These are phyloP conservation scores for Cornus kousa DNA, from an alignment of 148 eudicot species.

Conservation along the genomic window DNA sequence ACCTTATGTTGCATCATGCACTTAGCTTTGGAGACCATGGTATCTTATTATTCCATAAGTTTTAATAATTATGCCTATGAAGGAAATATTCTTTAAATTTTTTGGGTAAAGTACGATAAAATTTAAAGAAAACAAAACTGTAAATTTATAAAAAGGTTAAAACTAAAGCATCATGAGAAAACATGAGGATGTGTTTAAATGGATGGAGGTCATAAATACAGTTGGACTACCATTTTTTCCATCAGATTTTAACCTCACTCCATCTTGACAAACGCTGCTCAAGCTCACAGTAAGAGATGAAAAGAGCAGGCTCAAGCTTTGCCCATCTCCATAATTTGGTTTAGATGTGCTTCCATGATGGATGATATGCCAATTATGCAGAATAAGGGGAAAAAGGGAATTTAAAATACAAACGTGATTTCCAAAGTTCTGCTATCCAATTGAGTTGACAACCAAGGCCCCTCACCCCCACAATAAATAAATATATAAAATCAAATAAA, in stretches of 20 bases:
- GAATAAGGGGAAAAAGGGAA: no score
- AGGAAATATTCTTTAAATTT: no score
- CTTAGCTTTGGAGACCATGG: no score
- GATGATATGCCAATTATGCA: background rate
- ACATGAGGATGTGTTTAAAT: background rate
- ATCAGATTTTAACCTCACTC: background rate
- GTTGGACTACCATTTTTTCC: background rate
- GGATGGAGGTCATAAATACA: background rate
- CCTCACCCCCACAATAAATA: background rate
- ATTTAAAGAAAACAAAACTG: no score
- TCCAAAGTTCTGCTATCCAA: background rate
- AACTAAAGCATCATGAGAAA: no score
- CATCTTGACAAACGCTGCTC: background rate
- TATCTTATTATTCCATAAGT: no score
- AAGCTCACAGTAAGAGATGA: background rate
- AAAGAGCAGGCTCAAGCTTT: background rate
- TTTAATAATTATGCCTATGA: no score
- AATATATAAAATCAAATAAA: no score
- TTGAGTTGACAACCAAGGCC: background rate
- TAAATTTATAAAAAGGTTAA: no score
- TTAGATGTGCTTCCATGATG: background rate
- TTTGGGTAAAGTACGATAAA: no score
- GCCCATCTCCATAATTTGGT: background rate
- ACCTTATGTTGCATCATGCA: no score
- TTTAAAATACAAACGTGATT: background rate